These are phyloP conservation scores for Macrophomina phaseolina DNA, from an alignment of 2,329 filamentous ascomycete genomes.

Conservation along the genomic window DNA sequence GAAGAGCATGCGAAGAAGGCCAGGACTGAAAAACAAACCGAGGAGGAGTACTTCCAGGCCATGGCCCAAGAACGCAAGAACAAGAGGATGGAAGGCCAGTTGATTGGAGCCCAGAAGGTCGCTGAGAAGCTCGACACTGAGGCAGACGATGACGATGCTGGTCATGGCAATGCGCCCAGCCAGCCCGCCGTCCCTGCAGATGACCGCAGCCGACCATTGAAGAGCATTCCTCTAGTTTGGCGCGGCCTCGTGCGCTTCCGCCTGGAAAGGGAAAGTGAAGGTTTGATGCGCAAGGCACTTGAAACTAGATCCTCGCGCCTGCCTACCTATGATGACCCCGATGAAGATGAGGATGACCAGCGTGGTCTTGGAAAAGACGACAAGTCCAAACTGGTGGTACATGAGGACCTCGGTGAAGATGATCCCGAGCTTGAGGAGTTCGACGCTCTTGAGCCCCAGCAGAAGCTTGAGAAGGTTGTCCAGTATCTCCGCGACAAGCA, in stretches of 20 bases:
- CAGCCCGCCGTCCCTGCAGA: constrained; percentile 28
- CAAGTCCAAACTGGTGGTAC: constrained; percentile 61
- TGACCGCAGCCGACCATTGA: constrained; percentile 59
- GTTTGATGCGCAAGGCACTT: constrained; percentile 68
- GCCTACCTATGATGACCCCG: constrained; percentile 70
- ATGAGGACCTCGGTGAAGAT: constrained; percentile 76
- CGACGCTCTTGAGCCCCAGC: constrained; percentile 68
- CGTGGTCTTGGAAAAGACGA: constrained; percentile 67
- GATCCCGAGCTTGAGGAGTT: constrained; percentile 83
- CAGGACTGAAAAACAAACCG: constrained; percentile 54
- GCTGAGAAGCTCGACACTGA: constrained; percentile 77
- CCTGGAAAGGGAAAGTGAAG: constrained; percentile 72
- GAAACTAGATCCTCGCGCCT: constrained; percentile 67
- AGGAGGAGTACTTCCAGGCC: constrained; percentile 44
- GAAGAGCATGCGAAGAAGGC: constrained; percentile 41
- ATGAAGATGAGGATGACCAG: constrained; percentile 75
- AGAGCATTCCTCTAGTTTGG: constrained; percentile 78
- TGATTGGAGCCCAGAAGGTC: constrained; percentile 80
- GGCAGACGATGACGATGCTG: constrained; percentile 37
- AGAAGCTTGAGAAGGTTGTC: constrained; percentile 71
- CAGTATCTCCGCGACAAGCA: constrained; percentile 72
- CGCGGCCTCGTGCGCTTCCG: constrained; percentile 74
- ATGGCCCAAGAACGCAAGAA: constrained; percentile 42
- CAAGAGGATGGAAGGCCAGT: constrained; percentile 65
- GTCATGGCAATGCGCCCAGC: constrained; percentile 32